These are phyloP conservation scores for Penicillium atrosanguineum DNA, from an alignment of 495 filamentous ascomycete genomes.

Conservation along the genomic window DNA sequence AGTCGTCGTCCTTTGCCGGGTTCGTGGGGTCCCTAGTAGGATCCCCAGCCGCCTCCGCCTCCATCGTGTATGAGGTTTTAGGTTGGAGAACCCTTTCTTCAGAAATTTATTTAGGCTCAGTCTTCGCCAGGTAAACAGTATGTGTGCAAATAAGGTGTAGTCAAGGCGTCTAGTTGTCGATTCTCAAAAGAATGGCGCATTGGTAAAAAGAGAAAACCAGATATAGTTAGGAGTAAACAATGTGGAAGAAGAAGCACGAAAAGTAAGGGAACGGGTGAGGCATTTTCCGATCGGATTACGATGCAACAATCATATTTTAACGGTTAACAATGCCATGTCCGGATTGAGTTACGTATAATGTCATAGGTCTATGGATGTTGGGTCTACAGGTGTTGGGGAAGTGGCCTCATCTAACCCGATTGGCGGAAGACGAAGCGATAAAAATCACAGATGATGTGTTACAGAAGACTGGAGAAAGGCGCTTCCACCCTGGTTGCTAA, in stretches of 20 bases:
- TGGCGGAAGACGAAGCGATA: not conserved
- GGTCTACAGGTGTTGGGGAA: not conserved
- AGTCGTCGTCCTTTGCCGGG: conserved; percentile 12
- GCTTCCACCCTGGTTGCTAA: not conserved
- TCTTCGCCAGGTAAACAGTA: not conserved
- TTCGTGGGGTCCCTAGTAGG: not conserved
- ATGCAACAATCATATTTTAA: not conserved
- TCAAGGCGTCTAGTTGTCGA: not conserved
- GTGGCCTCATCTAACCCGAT: not conserved
- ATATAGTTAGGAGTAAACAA: not conserved
- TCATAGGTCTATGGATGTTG: too few species aligned
- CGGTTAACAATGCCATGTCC: too few species aligned
- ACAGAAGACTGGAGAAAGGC: not conserved
- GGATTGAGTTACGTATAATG: too few species aligned
- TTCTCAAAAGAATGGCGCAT: not conserved
- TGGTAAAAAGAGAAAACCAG: not conserved
- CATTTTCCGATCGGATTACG: not conserved
- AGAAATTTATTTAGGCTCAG: not conserved
- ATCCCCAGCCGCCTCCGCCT: not conserved
- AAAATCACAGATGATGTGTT: not conserved
- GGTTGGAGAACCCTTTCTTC: not conserved
- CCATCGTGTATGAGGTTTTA: not conserved
- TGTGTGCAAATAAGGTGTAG: not conserved
- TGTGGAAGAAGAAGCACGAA: not conserved
- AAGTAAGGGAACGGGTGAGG: not conserved